These are phyloP conservation scores for Saururus chinensis DNA, from an alignment of 164 flowering plant genomes.

Conservation along the genomic window DNA sequence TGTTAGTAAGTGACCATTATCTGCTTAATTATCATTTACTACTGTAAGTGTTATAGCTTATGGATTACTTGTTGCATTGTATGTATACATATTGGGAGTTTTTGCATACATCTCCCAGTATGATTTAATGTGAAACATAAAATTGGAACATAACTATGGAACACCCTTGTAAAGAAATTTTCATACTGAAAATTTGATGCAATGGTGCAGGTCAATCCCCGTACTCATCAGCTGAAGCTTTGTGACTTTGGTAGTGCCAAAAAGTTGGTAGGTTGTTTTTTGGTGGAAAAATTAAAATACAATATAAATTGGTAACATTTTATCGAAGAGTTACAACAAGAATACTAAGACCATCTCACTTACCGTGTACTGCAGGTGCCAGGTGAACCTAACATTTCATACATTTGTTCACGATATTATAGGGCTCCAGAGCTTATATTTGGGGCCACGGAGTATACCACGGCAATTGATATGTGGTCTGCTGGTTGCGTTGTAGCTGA, in stretches of 20 bases:
- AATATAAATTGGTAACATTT: too few species aligned
- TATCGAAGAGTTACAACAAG: neutral
- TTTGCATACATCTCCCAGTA: too few species aligned
- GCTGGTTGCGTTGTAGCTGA: conserved; percentile 96
- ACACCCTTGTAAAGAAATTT: neutral
- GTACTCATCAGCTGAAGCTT: conserved; percentile 84
- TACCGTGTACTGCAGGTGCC: conserved; percentile 42
- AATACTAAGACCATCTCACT: neutral
- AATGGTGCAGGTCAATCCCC: conserved; percentile 76
- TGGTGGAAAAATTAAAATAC: neutral
- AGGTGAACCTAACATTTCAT: conserved; percentile 96
- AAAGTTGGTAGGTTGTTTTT: conserved; percentile 59
- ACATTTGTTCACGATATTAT: conserved; percentile 93
- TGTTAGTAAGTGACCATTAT: conserved; percentile 51
- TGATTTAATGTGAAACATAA: too few species aligned
- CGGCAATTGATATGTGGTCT: conserved; percentile 98
- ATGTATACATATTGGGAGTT: too few species aligned
- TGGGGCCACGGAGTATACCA: conserved; percentile 95
- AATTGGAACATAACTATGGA: neutral
- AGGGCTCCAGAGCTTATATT: conserved; percentile 97
- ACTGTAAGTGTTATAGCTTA: too few species aligned
- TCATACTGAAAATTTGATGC: conserved; percentile 1
- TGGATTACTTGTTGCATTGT: neutral
- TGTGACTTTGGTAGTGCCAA: conserved; percentile 99
- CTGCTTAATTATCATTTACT: neutral